A percentile compares a stretch with the other conserved stretches of the same genome.
phyloP scores from a whole-genome alignment of 495 filamentous ascomycete species.

The Hyaloscypha hepaticicola region DNA sequence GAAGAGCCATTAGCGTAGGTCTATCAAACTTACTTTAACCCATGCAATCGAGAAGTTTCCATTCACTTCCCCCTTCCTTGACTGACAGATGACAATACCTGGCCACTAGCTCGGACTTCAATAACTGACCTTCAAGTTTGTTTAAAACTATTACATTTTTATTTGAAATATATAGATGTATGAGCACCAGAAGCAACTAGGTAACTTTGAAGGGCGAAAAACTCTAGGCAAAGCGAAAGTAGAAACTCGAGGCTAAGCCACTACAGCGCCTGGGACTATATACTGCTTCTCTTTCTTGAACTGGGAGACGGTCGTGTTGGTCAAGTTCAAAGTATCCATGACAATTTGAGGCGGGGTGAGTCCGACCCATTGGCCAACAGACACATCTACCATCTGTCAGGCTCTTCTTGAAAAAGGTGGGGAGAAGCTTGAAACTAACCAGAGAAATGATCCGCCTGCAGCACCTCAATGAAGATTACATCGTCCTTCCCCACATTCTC shows the following conservation, averaged over 20 bases:
- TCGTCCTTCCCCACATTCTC: conserved; percentile 73
- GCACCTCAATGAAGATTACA: conserved; percentile 67
- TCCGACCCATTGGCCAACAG: conserved; percentile 64
- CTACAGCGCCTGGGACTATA: conserved; percentile 42
- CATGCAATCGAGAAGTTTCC: no score
- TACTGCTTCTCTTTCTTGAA: conserved; percentile 58
- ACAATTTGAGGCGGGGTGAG: conserved; percentile 64
- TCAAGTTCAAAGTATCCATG: conserved; percentile 59
- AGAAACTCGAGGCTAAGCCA: conserved; percentile 35
- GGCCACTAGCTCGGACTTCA: no score
- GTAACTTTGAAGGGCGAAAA: no score
- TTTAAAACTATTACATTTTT: no score
- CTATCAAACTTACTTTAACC: no score
- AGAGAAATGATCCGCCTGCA: conserved; percentile 62
- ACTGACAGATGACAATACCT: no score
- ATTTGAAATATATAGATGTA: no score
- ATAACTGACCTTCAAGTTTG: no score
- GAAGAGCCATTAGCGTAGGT: no score
- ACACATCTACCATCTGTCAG: conserved; percentile 46
- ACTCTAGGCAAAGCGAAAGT: no score
- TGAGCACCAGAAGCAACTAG: no score
- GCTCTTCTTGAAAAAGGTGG: neutral
- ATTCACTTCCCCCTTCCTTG: no score
- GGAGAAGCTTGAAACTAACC: neutral
- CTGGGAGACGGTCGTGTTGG: conserved; percentile 49